phyloP scores from a whole-genome alignment of 345 rosid species.

The Populus deltoides region DNA sequence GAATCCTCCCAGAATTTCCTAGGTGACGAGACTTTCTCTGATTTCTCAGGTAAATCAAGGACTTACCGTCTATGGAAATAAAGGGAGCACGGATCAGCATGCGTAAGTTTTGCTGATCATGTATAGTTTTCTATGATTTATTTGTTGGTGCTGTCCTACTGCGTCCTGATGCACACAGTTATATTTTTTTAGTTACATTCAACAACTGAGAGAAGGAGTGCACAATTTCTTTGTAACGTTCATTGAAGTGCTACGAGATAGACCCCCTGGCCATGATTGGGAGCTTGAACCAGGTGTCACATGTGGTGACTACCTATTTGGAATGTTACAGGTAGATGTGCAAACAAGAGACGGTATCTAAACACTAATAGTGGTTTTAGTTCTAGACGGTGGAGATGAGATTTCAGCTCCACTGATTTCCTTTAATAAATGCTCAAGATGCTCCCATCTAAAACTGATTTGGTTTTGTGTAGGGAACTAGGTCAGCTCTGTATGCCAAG shows the following conservation, averaged over 20 bases:
- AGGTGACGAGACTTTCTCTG: conserved; percentile 7
- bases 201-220: conserved; percentile 97
- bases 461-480: conserved; percentile 71
- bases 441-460: not conserved
- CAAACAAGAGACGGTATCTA: conserved; percentile 3
- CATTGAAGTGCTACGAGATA: conserved; percentile 90
- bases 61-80: conserved; percentile 89
- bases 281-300: conserved; percentile 99
- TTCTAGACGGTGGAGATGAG: too few species aligned
- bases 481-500: conserved; percentile 91
- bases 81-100: conserved; percentile 99
- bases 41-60: conserved; percentile 91
- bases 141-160: not conserved
- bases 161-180: conserved; percentile 6
- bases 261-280: conserved; percentile 99
- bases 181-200: conserved; percentile 64
- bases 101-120: conserved; percentile 60
- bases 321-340: conserved; percentile 84
- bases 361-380: too few species aligned
- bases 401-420: too few species aligned
- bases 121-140: not conserved
- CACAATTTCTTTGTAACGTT: conserved; percentile 95
- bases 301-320: conserved; percentile 96
- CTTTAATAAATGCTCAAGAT: too few species aligned
- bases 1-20: not conserved